These are phyloP conservation scores for Carex kokanica DNA, from an alignment of 176 grass and related monocot genomes.

Conservation along the genomic window DNA sequence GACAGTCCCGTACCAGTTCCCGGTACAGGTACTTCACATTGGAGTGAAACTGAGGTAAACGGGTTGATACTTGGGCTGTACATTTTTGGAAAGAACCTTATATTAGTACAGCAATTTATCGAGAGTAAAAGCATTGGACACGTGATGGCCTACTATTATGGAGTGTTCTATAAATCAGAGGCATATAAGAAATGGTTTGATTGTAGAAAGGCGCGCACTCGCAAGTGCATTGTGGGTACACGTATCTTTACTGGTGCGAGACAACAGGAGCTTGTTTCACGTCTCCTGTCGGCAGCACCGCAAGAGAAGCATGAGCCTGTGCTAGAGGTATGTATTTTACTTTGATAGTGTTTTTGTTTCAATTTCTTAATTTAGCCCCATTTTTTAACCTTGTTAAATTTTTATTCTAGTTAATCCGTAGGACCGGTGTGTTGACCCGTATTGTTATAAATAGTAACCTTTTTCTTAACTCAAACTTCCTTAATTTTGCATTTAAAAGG, in stretches of 20 bases:
- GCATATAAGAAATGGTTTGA: slow-evolving; percentile 46
- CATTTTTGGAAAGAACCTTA: slow-evolving; percentile 86
- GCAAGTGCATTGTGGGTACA: slow-evolving; percentile 71
- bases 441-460: neutral
- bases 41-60: slow-evolving; percentile 52
- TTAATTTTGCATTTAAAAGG: neutral
- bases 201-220: slow-evolving; percentile 49
- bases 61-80: slow-evolving; percentile 82
- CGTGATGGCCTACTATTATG: slow-evolving; percentile 72
- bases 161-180: slow-evolving; percentile 53
- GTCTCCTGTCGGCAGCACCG: slow-evolving; percentile 46
- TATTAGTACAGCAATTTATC: slow-evolving; percentile 46
- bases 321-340: slow-evolving; percentile 49
- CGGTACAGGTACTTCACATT: slow-evolving; percentile 35
- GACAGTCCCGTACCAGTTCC: slow-evolving; percentile 46
- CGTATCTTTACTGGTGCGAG: slow-evolving; percentile 81
- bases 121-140: slow-evolving; percentile 54
- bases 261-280: slow-evolving; percentile 65
- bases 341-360: neutral
- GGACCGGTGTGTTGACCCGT: neutral
- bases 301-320: slow-evolving; percentile 59
- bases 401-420: neutral
- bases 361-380: slow-evolving; percentile 19
- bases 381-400: slow-evolving; percentile 8
- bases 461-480: neutral